Evolutionary conservation across 768 basidiomycete genomes (phyloP).

Genomic region (Boletus subparvulus): DNA sequence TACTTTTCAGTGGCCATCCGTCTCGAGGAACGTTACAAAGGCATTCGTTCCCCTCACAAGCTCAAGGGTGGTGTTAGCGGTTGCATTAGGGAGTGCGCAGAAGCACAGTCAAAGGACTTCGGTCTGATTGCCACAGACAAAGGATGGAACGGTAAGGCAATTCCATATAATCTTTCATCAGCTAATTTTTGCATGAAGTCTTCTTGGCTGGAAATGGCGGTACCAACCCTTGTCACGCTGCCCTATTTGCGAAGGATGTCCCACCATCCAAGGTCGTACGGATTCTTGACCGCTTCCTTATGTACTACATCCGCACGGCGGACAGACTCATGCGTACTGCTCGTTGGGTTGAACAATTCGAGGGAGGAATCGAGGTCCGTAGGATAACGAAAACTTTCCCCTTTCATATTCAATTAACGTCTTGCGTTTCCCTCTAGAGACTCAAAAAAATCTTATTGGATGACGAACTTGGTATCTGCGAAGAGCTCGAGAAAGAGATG

Average conservation of each 20-base stretch:
- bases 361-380: conserved; percentile 61
- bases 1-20: conserved; percentile 53
- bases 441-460: conserved; percentile 63
- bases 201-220: conserved; percentile 76
- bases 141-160: conserved; percentile 63
- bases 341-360: conserved; percentile 69
- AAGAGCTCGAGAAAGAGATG: conserved; percentile 66
- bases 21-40: conserved; percentile 71
- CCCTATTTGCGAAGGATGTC: conserved; percentile 65
- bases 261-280: conserved; percentile 60
- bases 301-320: conserved; percentile 71
- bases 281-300: conserved; percentile 64
- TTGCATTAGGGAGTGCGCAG: conserved; percentile 74
- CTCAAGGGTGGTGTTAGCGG: conserved; percentile 77
- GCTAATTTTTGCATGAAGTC: neutral
- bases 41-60: conserved; percentile 69
- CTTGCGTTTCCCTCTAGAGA: conserved; percentile 37
- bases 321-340: conserved; percentile 72
- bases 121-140: conserved; percentile 76
- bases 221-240: conserved; percentile 57
- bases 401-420: neutral
- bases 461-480: conserved; percentile 71
- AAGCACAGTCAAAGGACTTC: conserved; percentile 74
- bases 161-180: neutral
- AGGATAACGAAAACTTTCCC: too few relatives aligned